Conservation (phyloP, 768 basidiomycete genomes). For the Lentinula detonsa region DNA sequence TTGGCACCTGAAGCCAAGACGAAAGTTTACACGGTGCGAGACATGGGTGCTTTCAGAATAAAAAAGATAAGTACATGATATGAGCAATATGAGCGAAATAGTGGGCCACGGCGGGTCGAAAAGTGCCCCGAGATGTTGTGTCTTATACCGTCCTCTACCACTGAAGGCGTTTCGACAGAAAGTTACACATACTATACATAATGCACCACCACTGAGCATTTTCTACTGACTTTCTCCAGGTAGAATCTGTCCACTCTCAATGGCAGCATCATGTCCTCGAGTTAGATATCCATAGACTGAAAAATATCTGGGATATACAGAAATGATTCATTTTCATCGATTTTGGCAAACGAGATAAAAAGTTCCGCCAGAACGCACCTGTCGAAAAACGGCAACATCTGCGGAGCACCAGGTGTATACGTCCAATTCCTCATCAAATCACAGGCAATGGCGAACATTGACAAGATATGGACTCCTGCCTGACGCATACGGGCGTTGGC, state of each 20-base stretch:
- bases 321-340: background rate
- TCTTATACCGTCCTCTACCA: too few species aligned
- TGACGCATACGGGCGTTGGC: slow-evolving; percentile 43
- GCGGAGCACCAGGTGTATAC: slow-evolving; percentile 33
- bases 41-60: background rate
- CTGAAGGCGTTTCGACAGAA: too few species aligned
- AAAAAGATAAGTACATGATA: background rate
- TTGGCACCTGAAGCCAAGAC: slow-evolving; percentile 17
- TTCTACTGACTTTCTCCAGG: slow-evolving; percentile 12
- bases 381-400: slow-evolving; percentile 40
- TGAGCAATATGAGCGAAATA: background rate
- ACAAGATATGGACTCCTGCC: slow-evolving; percentile 40
- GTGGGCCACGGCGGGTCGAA: background rate
- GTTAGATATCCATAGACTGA: slow-evolving; percentile 24
- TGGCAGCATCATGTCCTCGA: slow-evolving; percentile 24
- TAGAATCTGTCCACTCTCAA: slow-evolving; percentile 18
- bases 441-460: slow-evolving; percentile 34
- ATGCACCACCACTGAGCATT: background rate
- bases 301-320: slow-evolving; percentile 19
- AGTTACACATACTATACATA: too few species aligned
- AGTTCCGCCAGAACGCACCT: slow-evolving; percentile 22
- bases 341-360: background rate
- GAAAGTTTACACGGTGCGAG: background rate
- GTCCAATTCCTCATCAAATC: slow-evolving; percentile 51
- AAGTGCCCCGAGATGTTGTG: too few species aligned